A percentile compares a stretch with the other conserved stretches of the same genome.
Evolutionary conservation across 2,329 filamentous ascomycete genomes (phyloP).

Genomic region (Onygena corvina): DNA sequence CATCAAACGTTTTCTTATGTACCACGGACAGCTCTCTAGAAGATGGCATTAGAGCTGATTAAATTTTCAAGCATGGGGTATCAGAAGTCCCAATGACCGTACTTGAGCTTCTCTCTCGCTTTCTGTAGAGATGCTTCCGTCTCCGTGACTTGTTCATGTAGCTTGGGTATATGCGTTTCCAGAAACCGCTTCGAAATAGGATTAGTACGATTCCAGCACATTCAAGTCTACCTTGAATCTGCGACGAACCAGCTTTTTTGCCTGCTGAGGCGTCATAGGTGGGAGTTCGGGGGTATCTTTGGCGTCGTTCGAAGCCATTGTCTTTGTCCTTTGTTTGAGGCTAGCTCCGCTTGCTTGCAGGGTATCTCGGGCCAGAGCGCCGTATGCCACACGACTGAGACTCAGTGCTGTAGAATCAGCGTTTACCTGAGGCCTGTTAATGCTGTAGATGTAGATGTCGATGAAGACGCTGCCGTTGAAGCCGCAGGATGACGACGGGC

Average conservation of each 20-base stretch:
- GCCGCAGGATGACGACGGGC: not conserved
- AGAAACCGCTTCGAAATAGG: conserved; percentile 24
- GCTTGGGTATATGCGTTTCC: conserved; percentile 37
- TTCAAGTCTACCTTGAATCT: not conserved
- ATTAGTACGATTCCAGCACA: not conserved
- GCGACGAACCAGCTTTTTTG: conserved; percentile 22
- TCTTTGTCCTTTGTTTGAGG: too few relatives aligned
- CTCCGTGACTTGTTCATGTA: conserved; percentile 33
- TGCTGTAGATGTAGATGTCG: too few relatives aligned
- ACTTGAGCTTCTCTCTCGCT: conserved; percentile 28
- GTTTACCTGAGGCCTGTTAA: too few relatives aligned
- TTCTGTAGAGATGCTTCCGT: conserved; percentile 27
- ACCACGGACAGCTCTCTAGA: not conserved
- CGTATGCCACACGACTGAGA: too few relatives aligned
- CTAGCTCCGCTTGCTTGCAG: too few relatives aligned
- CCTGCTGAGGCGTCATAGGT: conserved; percentile 13
- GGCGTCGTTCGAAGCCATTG: too few relatives aligned
- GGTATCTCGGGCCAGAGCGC: too few relatives aligned
- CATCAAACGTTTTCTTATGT: conserved; percentile 23
- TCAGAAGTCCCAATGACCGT: too few relatives aligned
- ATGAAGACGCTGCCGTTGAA: too few relatives aligned
- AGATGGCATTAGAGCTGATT: conserved; percentile 9
- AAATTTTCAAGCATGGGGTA: too few relatives aligned
- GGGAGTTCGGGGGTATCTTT: not conserved
- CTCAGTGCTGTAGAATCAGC: too few relatives aligned